Base-by-base conservation (phyloP, 2,329 filamentous ascomycete species). In the Colletotrichum euphorbiae region DNA sequence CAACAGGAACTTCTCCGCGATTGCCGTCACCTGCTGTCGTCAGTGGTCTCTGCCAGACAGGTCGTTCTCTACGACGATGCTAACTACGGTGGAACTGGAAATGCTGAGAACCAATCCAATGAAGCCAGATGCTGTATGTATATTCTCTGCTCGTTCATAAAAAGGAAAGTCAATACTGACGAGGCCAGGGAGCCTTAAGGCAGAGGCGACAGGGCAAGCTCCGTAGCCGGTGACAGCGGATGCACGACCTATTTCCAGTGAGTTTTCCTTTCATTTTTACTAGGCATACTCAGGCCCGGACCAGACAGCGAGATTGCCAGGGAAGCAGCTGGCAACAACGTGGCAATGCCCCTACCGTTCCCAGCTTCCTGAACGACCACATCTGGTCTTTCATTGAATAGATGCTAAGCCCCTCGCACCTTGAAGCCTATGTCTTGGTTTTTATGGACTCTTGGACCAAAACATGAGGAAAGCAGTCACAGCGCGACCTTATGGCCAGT, bases 351-450 rank as follows among this genome's bases (percentile, higher is more conserved):
- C 13, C 24, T 7, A 56, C 52, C 13, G 52, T 56, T 42, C 52
- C 52, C 19, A 15, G 2, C 17, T 42, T 38, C 52, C 33, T 56
- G 24, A 56, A 56, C 19, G 52, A 56, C 52, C 52, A 56, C 31
- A 56, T 56, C 19, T 56, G 52, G 52, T 56, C 52, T 6, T 56
- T 56, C 52, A 36, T 15, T 15, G n/a, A 56, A 56, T 17, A 12
- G 15, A 3, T 56, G 52, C 28, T 56, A 52, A n/a, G 13, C 13
- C 36, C 3, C 9, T 38, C 36, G 4, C 6, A 13, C 13, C 3
- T 38, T 38, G 36, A 13, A 13, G 36, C 36, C 9, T 1, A 38
- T 13, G 7, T 1, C 9, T 13, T 38, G 33, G 9, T 38, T 4
- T 12, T 12, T 5, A 38, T 38, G 9, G 5, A 3, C 2, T 3